Conservation (phyloP, 116 monocot species). For the Papilionanthe hybrid region DNA sequence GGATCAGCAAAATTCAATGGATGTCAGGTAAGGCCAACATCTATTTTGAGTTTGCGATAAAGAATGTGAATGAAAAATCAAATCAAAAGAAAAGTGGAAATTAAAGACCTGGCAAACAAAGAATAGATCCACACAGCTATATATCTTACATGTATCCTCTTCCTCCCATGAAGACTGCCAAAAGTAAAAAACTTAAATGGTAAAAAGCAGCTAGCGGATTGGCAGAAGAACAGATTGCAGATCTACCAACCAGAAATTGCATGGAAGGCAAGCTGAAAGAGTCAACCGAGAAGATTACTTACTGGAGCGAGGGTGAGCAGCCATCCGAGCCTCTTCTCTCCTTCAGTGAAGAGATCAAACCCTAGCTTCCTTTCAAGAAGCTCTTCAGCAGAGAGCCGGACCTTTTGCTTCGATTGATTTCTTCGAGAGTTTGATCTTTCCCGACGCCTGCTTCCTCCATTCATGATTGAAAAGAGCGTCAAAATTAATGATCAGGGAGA, state of each 20-base stretch:
- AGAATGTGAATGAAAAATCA: neutral
- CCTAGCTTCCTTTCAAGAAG: conserved; percentile 76
- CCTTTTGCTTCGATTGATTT: conserved; percentile 54
- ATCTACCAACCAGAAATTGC: neutral
- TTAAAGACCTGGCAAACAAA: conserved; percentile 71
- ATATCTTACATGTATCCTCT: conserved; percentile 55
- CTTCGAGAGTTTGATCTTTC: conserved; percentile 13
- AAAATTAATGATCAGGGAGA: too few relatives aligned
- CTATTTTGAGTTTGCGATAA: neutral
- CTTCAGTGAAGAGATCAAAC: conserved; percentile 72
- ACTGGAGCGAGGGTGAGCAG: conserved; percentile 84
- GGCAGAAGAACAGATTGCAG: neutral
- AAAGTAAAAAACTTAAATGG: neutral
- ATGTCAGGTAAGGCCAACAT: neutral
- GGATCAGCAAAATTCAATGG: neutral
- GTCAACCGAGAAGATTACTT: neutral
- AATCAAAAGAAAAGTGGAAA: neutral
- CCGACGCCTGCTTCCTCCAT: conserved; percentile 38
- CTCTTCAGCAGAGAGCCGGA: conserved; percentile 70
- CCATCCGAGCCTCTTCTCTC: conserved; percentile 93
- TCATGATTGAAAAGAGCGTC: conserved; percentile 13
- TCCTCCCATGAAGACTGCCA: conserved; percentile 88
- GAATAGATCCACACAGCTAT: conserved; percentile 88
- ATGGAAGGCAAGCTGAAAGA: neutral
- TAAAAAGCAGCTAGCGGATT: neutral